Conservation (phyloP, 176 grass and related monocot species). For the Triticum monococcum region DNA sequence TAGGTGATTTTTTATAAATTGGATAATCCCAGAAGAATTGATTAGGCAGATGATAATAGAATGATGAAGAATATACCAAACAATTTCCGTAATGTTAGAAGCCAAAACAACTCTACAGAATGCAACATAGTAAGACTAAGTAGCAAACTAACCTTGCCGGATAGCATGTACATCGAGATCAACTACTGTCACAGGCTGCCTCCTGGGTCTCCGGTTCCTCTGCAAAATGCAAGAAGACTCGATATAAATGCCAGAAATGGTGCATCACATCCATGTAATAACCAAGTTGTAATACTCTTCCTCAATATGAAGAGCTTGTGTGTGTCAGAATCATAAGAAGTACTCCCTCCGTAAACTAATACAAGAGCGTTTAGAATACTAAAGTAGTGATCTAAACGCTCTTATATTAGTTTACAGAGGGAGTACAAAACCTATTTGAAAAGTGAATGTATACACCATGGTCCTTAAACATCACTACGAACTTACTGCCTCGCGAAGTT, state of each 20-base stretch:
- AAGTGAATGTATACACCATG: not conserved
- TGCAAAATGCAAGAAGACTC: conserved; percentile 24
- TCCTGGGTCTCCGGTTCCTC: conserved; percentile 39
- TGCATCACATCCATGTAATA: not conserved
- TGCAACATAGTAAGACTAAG: not conserved
- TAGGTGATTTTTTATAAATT: conserved; percentile 11
- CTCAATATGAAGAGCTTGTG: not conserved
- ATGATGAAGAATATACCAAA: not conserved
- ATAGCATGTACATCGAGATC: conserved; percentile 37
- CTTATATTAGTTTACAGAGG: no score
- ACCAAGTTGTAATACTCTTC: not conserved
- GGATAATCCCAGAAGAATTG: not conserved
- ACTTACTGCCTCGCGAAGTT: not conserved
- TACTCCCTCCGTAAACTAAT: no score
- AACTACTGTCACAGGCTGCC: conserved; percentile 24
- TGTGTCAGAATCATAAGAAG: not conserved
- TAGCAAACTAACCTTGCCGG: conserved; percentile 37
- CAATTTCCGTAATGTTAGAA: not conserved
- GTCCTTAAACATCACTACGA: not conserved
- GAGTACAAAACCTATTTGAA: not conserved
- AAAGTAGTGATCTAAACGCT: no score
- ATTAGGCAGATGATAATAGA: not conserved
- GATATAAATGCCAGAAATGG: conserved; percentile 6
- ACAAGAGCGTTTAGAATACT: no score
- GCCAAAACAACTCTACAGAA: not conserved